Evolutionary conservation across 2,329 filamentous ascomycete genomes (phyloP), one percentile per base, ranked within the genome.

Genomic region (Paramyrothecium roridum): DNA sequence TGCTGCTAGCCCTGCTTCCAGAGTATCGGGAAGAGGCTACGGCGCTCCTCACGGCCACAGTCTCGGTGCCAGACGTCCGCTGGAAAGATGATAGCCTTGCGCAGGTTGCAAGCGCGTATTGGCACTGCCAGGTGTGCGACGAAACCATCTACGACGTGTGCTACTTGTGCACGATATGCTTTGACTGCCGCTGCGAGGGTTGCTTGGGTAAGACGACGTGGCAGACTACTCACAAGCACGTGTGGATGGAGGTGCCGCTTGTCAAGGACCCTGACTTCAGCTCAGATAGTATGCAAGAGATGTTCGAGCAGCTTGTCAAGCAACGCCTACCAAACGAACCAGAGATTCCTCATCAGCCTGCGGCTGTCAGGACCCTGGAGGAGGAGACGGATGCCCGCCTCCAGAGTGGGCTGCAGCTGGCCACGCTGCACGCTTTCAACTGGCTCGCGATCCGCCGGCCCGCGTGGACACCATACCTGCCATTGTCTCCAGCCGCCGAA

Each of bases 381-480:
- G 48, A 50, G 23, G 7, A 33, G n/a, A 23, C n/a, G 13, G 21
- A 16, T 16, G 23, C 22, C n/a, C 21, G 23, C 22, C 37, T 12
- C n/a, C 54, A 54, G 52, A 50, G 50, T 3, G 59, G 61, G 2
- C 54, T 67, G 0, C 63, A 62, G 8, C 61, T 67, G 10, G 64
- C 64, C 20, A 59, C 56, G 3, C 57, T 67, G 1, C 62, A 66
- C 46, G 63, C 64, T 3, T 63, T 65, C 51, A 61, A 63, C n/a
- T 60, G 58, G 10, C 56, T 66, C 3, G 64, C 60, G 30, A 55
- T 66, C 48, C 55, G 56, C 8, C 58, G 61, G 3, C 58, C 57
- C 2, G 60, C 61, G 13, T 63, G 62, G 56, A 59, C 56, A 4
- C 60, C 59, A 1, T 62, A 59, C 26, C 51, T 65, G 1, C 55